phyloP scores from a whole-genome alignment of 2,329 filamentous ascomycete species.

The Botrytis pseudocinerea region DNA sequence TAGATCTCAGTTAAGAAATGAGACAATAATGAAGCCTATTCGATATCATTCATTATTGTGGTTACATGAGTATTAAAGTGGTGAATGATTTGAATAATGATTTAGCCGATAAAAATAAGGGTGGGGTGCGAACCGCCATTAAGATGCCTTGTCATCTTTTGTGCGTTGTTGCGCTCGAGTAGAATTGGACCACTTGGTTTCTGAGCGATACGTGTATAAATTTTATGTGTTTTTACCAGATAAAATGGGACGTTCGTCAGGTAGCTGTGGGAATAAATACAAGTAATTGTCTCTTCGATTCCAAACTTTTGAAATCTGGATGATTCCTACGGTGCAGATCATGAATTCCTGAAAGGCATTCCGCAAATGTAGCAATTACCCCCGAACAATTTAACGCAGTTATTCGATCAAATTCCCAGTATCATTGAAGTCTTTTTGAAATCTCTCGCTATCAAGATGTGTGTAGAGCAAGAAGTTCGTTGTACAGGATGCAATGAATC shows the following conservation, averaged over 20 bases:
- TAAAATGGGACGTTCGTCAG: neutral
- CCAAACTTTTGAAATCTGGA: slow-evolving; percentile 5
- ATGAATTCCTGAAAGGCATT: slow-evolving; percentile 9
- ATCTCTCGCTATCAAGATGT: neutral
- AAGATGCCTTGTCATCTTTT: neutral
- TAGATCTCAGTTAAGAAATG: neutral
- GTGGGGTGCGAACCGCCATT: slow-evolving; percentile 14
- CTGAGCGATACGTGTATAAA: slow-evolving; percentile 20
- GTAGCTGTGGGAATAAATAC: slow-evolving; percentile 5
- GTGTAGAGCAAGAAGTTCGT: slow-evolving; percentile 22
- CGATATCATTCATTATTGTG: neutral
- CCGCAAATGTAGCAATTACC: neutral
- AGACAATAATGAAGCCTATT: neutral
- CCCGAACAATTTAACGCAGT: neutral
- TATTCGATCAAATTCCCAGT: neutral
- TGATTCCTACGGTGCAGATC: neutral
- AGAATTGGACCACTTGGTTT: slow-evolving; percentile 12
- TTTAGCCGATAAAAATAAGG: slow-evolving; percentile 5
- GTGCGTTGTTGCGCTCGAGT: slow-evolving; percentile 19
- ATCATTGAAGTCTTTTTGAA: neutral
- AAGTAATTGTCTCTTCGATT: slow-evolving; percentile 1
- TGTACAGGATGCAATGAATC: slow-evolving; percentile 21
- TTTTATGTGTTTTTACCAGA: neutral
- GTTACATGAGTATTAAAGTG: neutral
- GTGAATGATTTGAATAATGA: neutral